These are phyloP conservation scores for Mallotus nudiflorus DNA, from an alignment of 345 rosid genomes.

Conservation along the genomic window DNA sequence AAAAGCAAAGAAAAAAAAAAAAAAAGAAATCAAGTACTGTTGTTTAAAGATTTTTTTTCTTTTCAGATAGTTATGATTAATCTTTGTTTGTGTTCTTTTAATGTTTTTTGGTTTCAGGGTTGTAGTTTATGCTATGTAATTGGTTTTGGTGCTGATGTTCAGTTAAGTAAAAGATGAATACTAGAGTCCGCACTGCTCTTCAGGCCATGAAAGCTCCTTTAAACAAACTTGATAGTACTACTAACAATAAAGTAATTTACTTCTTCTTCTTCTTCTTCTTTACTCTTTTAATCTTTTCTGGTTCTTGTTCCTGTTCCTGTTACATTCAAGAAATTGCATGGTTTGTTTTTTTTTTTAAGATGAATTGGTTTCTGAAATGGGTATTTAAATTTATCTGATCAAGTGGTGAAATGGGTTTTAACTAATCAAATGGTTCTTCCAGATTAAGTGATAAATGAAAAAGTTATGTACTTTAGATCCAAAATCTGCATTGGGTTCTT, in stretches of 20 bases:
- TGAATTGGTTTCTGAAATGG: background rate
- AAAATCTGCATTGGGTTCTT: slow-evolving; percentile 46
- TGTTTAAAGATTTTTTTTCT: slow-evolving; percentile 3
- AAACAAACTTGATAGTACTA: slow-evolving; percentile 22
- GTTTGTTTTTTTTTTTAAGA: slow-evolving; percentile 17
- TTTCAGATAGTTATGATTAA: background rate
- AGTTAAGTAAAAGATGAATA: slow-evolving; percentile 52
- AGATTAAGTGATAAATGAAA: slow-evolving; percentile 21
- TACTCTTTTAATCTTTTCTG: slow-evolving; percentile 1
- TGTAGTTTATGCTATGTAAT: slow-evolving; percentile 16
- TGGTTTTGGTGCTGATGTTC: slow-evolving; percentile 21
- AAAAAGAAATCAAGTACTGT: background rate
- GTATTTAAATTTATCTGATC: background rate
- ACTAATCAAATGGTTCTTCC: background rate
- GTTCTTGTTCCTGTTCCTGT: too few species aligned
- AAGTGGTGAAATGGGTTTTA: background rate
- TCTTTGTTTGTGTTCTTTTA: too few species aligned
- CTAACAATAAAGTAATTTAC: slow-evolving; percentile 50
- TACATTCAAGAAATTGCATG: slow-evolving; percentile 12
- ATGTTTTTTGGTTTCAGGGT: too few species aligned
- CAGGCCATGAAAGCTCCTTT: slow-evolving; percentile 69
- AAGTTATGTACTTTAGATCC: slow-evolving; percentile 47
- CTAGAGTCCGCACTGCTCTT: slow-evolving; percentile 66
- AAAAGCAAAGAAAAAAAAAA: slow-evolving; percentile 9
- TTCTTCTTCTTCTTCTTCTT: slow-evolving; percentile 4